Conservation (phyloP, 2,329 filamentous ascomycete genomes). For the Fusarium miscanthi region DNA sequence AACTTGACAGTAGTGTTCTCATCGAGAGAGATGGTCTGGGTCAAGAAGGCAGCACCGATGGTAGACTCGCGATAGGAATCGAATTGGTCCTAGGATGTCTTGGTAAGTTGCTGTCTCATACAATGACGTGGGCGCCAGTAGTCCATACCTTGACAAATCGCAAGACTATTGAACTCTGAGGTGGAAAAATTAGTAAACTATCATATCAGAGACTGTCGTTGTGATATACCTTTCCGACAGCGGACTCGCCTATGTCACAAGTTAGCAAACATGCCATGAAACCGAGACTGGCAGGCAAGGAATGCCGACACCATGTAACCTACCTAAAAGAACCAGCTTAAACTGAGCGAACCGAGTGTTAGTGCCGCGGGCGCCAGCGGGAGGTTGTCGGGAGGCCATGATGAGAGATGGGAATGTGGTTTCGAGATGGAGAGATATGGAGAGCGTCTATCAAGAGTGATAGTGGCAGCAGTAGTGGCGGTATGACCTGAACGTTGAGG, state of each 20-base stretch:
- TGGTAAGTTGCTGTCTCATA: constrained; percentile 21
- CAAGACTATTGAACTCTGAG: constrained; percentile 93
- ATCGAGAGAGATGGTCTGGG: constrained; percentile 97
- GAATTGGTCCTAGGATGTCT: constrained; percentile 85
- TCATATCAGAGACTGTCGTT: constrained; percentile 1
- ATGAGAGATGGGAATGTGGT: constrained; percentile 48
- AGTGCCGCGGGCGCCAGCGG: constrained; percentile 69
- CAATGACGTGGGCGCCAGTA: background rate
- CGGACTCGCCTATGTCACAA: constrained; percentile 82
- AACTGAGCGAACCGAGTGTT: constrained; percentile 97
- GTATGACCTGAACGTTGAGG: constrained; percentile 41
- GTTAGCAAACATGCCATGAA: constrained; percentile 51
- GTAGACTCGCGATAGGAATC: constrained; percentile 97
- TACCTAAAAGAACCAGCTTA: constrained; percentile 97
- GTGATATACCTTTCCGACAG: constrained; percentile 88
- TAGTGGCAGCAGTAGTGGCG: constrained; percentile 35
- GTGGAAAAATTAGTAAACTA: constrained; percentile 34
- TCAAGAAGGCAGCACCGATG: constrained; percentile 97
- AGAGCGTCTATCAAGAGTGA: constrained; percentile 26
- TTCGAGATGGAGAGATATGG: constrained; percentile 38
- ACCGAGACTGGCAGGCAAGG: constrained; percentile 4
- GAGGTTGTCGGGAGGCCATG: constrained; percentile 87
- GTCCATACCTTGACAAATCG: constrained; percentile 90
- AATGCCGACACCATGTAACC: constrained; percentile 47
- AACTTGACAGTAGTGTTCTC: constrained; percentile 99